Conservation (phyloP, 768 basidiomycete genomes). For the Auricularia heimuer region DNA sequence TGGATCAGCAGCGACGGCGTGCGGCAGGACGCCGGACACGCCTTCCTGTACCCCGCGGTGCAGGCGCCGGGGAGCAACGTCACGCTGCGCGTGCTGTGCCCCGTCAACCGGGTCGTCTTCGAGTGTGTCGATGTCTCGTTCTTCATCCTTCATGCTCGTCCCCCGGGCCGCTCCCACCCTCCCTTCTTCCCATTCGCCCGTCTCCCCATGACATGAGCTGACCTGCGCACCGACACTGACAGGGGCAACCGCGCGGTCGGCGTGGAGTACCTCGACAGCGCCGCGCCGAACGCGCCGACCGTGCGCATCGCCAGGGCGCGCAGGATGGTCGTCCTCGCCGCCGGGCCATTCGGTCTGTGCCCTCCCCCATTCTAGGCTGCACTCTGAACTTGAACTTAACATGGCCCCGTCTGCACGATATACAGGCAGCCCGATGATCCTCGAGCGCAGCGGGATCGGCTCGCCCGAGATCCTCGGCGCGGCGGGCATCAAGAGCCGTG, state of each 20-base stretch:
- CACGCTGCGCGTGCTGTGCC: not conserved
- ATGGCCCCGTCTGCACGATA: not conserved
- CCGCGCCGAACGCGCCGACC: not conserved
- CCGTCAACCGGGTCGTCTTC: not conserved
- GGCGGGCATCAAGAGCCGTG: not conserved
- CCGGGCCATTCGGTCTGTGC: not conserved
- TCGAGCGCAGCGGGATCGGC: not conserved
- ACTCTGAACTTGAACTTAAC: not conserved
- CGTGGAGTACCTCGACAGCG: not conserved
- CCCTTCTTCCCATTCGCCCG: too few relatives aligned
- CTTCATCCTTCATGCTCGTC: too few relatives aligned
- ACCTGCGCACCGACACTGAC: not conserved
- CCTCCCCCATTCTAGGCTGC: not conserved
- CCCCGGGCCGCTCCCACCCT: too few relatives aligned
- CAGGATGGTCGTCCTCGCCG: not conserved
- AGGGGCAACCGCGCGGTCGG: not conserved
- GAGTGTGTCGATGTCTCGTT: not conserved
- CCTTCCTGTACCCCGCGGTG: not conserved
- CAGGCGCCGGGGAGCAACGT: not conserved
- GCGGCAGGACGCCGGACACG: not conserved
- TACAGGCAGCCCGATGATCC: not conserved
- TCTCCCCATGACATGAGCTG: too few relatives aligned
- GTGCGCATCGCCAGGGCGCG: not conserved
- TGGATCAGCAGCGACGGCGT: not conserved
- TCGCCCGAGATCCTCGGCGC: not conserved